Percentiles rank a stretch among this genome's conserved stretches.
Conservation (phyloP, 2,329 filamentous ascomycete genomes). For the Xylaria sp. region DNA sequence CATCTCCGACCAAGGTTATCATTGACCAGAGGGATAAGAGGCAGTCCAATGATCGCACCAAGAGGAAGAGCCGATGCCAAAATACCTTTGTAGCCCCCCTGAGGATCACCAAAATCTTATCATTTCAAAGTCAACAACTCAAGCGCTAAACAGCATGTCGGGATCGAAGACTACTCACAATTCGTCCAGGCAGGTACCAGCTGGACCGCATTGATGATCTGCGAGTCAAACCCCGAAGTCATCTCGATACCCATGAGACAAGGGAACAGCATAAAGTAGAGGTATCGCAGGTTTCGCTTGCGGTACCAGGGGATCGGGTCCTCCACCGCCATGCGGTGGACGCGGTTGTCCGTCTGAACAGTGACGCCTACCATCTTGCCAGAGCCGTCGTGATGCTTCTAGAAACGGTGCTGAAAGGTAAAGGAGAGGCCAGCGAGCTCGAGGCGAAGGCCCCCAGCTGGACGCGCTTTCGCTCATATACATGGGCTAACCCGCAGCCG, state of each 20-base stretch:
- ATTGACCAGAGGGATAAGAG: conserved; percentile 63
- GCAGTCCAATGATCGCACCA: conserved; percentile 61
- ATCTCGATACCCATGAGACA: conserved; percentile 70
- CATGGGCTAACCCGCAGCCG: conserved; percentile 17
- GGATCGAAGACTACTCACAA: conserved; percentile 45
- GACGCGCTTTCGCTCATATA: conserved; percentile 40
- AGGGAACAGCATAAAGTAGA: conserved; percentile 67
- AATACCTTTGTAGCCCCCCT: conserved; percentile 54
- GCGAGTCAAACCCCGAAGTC: conserved; percentile 65
- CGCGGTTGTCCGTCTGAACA: conserved; percentile 46
- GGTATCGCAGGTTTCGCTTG: conserved; percentile 63
- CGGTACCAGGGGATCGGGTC: conserved; percentile 62
- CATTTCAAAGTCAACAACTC: conserved; percentile 16
- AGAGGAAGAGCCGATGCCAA: conserved; percentile 63
- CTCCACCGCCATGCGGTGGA: conserved; percentile 56
- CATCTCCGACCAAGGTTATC: conserved; percentile 60
- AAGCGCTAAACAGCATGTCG: not conserved
- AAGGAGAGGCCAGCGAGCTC: conserved; percentile 25
- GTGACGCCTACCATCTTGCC: conserved; percentile 45
- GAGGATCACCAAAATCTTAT: conserved; percentile 48
- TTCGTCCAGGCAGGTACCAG: conserved; percentile 51
- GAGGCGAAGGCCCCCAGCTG: conserved; percentile 20
- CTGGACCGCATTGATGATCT: conserved; percentile 55
- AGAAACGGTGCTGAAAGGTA: conserved; percentile 11
- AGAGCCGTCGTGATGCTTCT: conserved; percentile 10